phyloP scores from a whole-genome alignment of 78 protist species.

The Polysphondylium violaceum region DNA sequence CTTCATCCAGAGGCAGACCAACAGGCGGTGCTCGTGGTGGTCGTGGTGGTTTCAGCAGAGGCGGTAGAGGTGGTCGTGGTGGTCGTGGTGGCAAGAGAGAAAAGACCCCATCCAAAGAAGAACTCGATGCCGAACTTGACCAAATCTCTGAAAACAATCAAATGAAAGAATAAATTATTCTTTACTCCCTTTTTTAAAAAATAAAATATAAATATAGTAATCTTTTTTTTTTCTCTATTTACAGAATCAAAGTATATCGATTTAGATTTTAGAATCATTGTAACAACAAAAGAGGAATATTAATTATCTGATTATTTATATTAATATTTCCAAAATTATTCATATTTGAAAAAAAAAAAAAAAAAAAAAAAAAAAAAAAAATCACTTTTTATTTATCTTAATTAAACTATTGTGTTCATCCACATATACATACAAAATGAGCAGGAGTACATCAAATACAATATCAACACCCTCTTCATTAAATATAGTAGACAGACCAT shows the following conservation, averaged over 20 bases:
- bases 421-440: slow-evolving; percentile 4
- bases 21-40: slow-evolving; percentile 61
- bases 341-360: too few species aligned
- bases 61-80: slow-evolving; percentile 49
- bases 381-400: too few species aligned
- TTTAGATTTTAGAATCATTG: too few species aligned
- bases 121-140: slow-evolving; percentile 52
- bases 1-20: neutral
- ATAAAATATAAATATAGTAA: too few species aligned
- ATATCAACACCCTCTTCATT: slow-evolving; percentile 79
- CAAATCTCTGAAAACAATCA: slow-evolving; percentile 22
- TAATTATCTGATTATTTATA: too few species aligned
- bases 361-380: too few species aligned
- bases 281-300: too few species aligned
- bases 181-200: too few species aligned
- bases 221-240: too few species aligned
- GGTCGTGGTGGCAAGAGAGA: slow-evolving; percentile 31
- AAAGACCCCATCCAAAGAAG: slow-evolving; percentile 71
- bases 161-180: slow-evolving; percentile 10
- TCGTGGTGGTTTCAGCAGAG: slow-evolving; percentile 1
- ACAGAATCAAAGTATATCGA: too few species aligned
- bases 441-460: slow-evolving; percentile 50
- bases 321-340: too few species aligned
- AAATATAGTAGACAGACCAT: slow-evolving; percentile 84
- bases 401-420: too few species aligned